These are phyloP conservation scores for Paramecium pentaurelia DNA, from an alignment of 73 alveolate species.

Conservation along the genomic window DNA sequence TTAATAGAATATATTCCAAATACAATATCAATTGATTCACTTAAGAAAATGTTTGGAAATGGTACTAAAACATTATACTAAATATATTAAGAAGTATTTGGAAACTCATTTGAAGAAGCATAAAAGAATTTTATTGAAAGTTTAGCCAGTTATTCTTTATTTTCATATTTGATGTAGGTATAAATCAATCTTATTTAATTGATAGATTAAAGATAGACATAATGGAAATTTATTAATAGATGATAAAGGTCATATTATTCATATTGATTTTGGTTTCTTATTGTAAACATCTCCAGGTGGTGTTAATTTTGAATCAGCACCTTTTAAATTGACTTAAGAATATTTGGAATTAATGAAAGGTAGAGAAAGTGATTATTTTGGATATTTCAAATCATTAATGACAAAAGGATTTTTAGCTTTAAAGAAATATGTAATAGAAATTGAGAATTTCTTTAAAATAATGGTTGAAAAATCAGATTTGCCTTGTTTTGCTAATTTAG, in stretches of 20 bases:
- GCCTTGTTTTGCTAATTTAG: conserved; percentile 47
- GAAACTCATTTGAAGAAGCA: conserved; percentile 69
- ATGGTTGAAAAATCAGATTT: conserved; percentile 57
- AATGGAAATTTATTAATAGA: conserved; percentile 89
- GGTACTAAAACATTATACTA: conserved; percentile 67
- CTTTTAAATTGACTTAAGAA: conserved; percentile 84
- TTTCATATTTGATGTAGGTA: conserved; percentile 65
- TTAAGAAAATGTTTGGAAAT: conserved; percentile 75
- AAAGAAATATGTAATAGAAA: conserved; percentile 14
- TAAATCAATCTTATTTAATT: not conserved
- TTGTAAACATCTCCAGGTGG: conserved; percentile 90
- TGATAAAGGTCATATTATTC: conserved; percentile 87
- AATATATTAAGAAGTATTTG: conserved; percentile 75
- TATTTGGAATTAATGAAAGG: conserved; percentile 58
- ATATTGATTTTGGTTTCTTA: conserved; percentile 93
- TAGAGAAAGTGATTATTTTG: conserved; percentile 33
- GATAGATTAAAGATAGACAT: conserved; percentile 90
- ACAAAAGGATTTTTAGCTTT: conserved; percentile 41
- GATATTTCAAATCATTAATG: conserved; percentile 43
- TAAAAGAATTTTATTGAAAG: conserved; percentile 78
- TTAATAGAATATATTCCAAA: conserved; percentile 75
- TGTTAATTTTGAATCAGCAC: conserved; percentile 86
- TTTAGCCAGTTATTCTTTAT: conserved; percentile 89
- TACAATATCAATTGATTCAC: conserved; percentile 77
- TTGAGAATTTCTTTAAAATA: conserved; percentile 8